Base-by-base conservation (phyloP, 2,329 filamentous ascomycete genomes). In the Fusarium nygamai region DNA sequence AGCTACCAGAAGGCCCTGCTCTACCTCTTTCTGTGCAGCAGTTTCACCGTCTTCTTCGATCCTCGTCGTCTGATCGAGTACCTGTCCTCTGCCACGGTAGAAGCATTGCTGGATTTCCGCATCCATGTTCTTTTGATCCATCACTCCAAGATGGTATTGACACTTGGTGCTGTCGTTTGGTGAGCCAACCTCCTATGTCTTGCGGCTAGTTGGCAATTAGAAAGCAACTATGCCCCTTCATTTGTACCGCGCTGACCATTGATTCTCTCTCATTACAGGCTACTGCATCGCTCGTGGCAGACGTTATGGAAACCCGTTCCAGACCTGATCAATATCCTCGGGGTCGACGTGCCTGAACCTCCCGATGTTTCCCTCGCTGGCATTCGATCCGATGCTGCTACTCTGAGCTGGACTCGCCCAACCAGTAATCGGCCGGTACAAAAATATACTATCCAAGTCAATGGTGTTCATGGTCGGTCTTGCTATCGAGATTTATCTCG, bases 401-500 rank as follows among this genome's bases (percentile, higher is more conserved):
- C 95, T 36, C 88, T 99, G 48, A 95, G 95, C 82, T 99, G 96
- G 96, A 94, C 95, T 71, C 90, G 92, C 68, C 92, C 94, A 1
- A 89, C 87, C 6, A 82, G 85, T 48, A 90, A 88, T 71, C 88
- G 89, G 44, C 88, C 93, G 6, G 93, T 97, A 61, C 89, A 94
- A 61, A 97, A 95, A 84, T 96, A 97, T 80, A 89, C 96, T 51
- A 94, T 99, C 60, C 94, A 97, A 81, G 92, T 99, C 74, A 98
- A 99, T 83, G 96, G 96, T 47, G 92, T 96, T 48, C 94, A 94
- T 85, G 94, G 94, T 96, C 83, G 82, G 91, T 83, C 56, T 48
- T 57, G 41, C 61, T 72, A 27, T 64, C 71, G 38, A 61, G 33
- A 59, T 36, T 39, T 44, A 27, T 47, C 44, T 54, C 27, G 44